Evolutionary conservation across 73 alveolate genomes (phyloP).

Genomic region (Tetrahymena thermophila): DNA sequence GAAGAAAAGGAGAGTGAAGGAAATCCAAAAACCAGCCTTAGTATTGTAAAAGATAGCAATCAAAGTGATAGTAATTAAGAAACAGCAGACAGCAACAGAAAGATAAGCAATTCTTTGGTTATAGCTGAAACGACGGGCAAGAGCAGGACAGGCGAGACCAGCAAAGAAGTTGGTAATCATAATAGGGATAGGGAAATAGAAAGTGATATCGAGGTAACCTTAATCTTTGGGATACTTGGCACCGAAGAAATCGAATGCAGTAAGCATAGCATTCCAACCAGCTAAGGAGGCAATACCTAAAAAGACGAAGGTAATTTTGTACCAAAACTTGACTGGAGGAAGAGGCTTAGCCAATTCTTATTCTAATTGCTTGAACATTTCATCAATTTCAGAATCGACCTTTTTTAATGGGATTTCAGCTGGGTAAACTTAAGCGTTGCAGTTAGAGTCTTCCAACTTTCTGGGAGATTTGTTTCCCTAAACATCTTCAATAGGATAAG

Average conservation of each 20-base stretch:
- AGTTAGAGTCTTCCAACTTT: not conserved
- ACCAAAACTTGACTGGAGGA: not conserved
- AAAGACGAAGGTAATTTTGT: slow-evolving; percentile 12
- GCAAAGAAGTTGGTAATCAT: not conserved
- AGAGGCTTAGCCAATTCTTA: not conserved
- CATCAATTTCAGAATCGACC: not conserved
- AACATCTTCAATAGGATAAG: not conserved
- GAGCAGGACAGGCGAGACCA: not conserved
- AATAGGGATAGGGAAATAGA: slow-evolving; percentile 29
- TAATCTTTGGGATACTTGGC: not conserved
- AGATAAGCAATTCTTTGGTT: not conserved
- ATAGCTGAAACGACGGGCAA: not conserved
- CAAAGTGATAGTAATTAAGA: not conserved
- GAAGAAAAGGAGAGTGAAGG: not conserved
- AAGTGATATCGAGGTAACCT: not conserved
- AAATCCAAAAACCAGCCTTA: not conserved
- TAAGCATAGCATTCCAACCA: slow-evolving; percentile 43
- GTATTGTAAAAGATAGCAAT: not conserved
- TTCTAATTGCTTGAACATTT: not conserved
- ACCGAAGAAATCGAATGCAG: slow-evolving; percentile 24
- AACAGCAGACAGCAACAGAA: not conserved
- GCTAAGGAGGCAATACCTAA: slow-evolving; percentile 38
- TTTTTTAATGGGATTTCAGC: not conserved
- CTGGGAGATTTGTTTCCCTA: not conserved
- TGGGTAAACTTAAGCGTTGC: not conserved